These are phyloP conservation scores for Coccomyxa subellipsoidea DNA, from an alignment of 163 green algal genomes.

Conservation along the genomic window DNA sequence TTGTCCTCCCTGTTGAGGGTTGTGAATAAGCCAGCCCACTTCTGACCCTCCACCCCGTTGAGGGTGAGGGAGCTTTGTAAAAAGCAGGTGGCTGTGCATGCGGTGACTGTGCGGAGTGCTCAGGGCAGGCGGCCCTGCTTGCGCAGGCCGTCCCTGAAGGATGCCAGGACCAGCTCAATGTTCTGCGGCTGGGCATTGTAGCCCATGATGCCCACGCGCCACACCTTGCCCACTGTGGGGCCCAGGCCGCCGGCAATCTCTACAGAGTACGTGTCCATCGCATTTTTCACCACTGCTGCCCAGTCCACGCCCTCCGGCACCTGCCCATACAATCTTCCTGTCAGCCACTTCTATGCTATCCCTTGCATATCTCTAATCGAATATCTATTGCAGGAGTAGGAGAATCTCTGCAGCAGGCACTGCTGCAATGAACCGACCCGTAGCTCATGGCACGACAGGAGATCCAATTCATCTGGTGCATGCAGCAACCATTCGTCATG, in stretches of 20 bases:
- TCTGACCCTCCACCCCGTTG: too few relatives aligned
- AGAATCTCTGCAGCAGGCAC: too few relatives aligned
- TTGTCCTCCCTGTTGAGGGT: too few relatives aligned
- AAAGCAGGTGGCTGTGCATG: neutral
- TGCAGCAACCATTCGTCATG: too few relatives aligned
- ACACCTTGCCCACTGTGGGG: slow-evolving; percentile 80
- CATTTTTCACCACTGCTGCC: slow-evolving; percentile 71
- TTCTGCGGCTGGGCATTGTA: slow-evolving; percentile 87
- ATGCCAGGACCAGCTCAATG: slow-evolving; percentile 79
- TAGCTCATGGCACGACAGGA: too few relatives aligned
- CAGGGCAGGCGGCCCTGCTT: slow-evolving; percentile 57
- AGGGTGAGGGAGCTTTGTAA: neutral
- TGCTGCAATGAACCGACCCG: too few relatives aligned
- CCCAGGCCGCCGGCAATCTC: slow-evolving; percentile 92
- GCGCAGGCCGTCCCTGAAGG: slow-evolving; percentile 81
- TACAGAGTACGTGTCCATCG: slow-evolving; percentile 90
- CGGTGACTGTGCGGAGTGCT: neutral
- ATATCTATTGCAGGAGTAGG: too few relatives aligned
- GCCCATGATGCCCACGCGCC: slow-evolving; percentile 86
- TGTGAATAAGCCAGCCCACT: too few relatives aligned
- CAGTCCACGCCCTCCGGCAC: slow-evolving; percentile 83
- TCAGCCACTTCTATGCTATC: neutral
- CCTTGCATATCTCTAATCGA: too few relatives aligned
- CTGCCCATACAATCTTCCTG: slow-evolving; percentile 17
- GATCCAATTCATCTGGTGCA: too few relatives aligned